Percentiles rank a stretch among this genome's conserved stretches.
phyloP scores from a whole-genome alignment of 352 stramenopile species.

The Pythium diclinum region DNA sequence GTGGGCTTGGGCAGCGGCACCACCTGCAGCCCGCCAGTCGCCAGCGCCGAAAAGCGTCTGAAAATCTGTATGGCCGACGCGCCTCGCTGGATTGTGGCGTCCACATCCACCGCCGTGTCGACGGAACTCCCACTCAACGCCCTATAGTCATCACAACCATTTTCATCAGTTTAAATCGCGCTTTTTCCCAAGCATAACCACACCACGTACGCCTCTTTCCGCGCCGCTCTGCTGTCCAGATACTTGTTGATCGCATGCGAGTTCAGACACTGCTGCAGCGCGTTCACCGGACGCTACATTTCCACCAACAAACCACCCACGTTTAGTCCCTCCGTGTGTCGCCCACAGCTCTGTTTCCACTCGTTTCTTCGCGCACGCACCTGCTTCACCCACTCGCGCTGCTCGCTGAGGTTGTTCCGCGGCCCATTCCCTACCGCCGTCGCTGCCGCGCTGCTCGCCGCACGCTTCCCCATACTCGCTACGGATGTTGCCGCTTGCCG shows the following conservation, averaged over 20 bases:
- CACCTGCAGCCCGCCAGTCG: neutral
- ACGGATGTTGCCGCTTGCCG: neutral
- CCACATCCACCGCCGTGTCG: conserved; percentile 5
- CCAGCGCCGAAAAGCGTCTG: conserved; percentile 10
- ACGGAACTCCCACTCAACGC: neutral
- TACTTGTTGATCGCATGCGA: conserved; percentile 74
- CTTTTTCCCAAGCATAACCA: neutral
- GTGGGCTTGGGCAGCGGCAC: conserved; percentile 9
- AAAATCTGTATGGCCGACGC: conserved; percentile 20
- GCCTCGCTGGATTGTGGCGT: conserved; percentile 25
- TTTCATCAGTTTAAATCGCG: neutral
- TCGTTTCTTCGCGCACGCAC: conserved; percentile 23
- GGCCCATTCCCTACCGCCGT: conserved; percentile 11
- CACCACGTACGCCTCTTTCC: conserved; percentile 42
- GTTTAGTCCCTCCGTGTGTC: neutral
- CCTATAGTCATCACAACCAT: conserved; percentile 3
- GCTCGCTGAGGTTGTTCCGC: conserved; percentile 56
- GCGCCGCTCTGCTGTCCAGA: conserved; percentile 47
- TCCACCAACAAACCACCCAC: neutral
- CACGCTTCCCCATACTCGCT: conserved; percentile 15
- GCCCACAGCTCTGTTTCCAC: neutral
- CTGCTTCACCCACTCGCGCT: conserved; percentile 57
- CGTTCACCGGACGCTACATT: conserved; percentile 34
- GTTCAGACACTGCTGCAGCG: conserved; percentile 73
- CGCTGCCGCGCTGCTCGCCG: conserved; percentile 7